Percentiles rank a stretch among this genome's conserved stretches.
Conservation (phyloP, 1,284 basidiomycete genomes). For the Apiotrichum akiyoshidainum region DNA sequence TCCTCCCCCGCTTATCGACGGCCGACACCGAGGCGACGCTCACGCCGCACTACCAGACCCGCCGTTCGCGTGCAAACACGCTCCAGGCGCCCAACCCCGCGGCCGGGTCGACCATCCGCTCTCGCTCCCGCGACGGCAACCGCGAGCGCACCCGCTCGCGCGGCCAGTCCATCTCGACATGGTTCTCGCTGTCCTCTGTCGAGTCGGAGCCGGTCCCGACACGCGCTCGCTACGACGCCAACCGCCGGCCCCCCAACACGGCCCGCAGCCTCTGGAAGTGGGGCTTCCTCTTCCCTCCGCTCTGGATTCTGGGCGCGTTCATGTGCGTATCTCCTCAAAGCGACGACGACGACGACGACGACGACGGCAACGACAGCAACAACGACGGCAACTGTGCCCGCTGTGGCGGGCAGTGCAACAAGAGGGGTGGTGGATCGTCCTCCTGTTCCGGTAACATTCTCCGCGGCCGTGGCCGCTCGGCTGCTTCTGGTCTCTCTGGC, state of each 20-base stretch:
- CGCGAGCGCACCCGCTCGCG: not conserved
- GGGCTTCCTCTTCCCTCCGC: slow-evolving; percentile 40
- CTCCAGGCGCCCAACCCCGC: not conserved
- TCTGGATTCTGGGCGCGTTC: slow-evolving; percentile 44
- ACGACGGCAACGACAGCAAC: not conserved
- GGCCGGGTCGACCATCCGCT: no score
- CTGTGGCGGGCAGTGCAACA: not conserved
- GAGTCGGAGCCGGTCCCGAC: not conserved
- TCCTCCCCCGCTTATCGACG: slow-evolving; percentile 5
- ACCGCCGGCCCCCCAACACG: slow-evolving; percentile 38
- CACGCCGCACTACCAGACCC: not conserved
- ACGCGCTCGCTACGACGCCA: not conserved
- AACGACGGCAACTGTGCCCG: not conserved
- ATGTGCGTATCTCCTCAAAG: slow-evolving; percentile 25
- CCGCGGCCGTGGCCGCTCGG: no score
- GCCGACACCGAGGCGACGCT: not conserved
- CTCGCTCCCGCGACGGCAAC: not conserved
- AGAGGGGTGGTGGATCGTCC: no score
- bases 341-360: not conserved
- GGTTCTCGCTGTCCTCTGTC: not conserved
- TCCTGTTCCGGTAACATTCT: no score
- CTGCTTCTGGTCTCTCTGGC: no score
- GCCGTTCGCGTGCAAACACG: not conserved
- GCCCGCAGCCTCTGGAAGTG: slow-evolving; percentile 40
- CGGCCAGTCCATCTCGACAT: not conserved